Evolutionary conservation across 228 moss, liverwort and hornwort genomes (phyloP), one percentile per base, ranked within the genome.

Genomic region (Sphagnum magellanicum): DNA sequence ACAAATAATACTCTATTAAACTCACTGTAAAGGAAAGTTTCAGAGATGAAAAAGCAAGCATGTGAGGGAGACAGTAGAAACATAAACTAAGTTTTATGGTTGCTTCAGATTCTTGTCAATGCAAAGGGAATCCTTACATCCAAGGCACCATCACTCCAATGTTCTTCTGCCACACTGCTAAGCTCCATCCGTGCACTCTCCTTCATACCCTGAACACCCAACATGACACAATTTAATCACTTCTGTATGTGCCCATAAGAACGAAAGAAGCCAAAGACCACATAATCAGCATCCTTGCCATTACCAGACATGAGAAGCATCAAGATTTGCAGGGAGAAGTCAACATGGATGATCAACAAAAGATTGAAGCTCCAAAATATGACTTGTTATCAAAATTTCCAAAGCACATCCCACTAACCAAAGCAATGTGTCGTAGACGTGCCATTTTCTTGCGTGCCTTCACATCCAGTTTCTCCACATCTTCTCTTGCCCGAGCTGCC

Each of bases 81-180:
- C 16, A 16, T 62, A 6, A 46, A 46, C 61, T 46, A 62, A 15
- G 1, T 6, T 46, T 16, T 10, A 12, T 16, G 12, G 6, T 51
- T 65, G 65, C n/a, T 60, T 16, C 16, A 65, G 2, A 32, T 32
- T 32, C 32, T 32, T 3, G 0, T 32, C 32, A 5, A 60, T 32
- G 32, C 32, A 32, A 32, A 32, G 32, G 32, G 32, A 32, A 32
- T 6, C 9, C 87, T 53, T 87, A 94, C 94, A 77, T 95, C 90
- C 66, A 95, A 75, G 49, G 91, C 94, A 12, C 94, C 94, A 65
- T 88, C 83, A 69, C 87, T 95, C 94, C 94, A 95, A 66, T 95
- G 94, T 73, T 92, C 92, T 74, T 90, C 88, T 8, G 92, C 94
- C 61, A 81, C 87, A 68, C 59, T 87, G 67, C 74, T 79, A 48